phyloP scores from a whole-genome alignment of 2,329 filamentous ascomycete genomes.

The Cladosporium cucumerinum region DNA sequence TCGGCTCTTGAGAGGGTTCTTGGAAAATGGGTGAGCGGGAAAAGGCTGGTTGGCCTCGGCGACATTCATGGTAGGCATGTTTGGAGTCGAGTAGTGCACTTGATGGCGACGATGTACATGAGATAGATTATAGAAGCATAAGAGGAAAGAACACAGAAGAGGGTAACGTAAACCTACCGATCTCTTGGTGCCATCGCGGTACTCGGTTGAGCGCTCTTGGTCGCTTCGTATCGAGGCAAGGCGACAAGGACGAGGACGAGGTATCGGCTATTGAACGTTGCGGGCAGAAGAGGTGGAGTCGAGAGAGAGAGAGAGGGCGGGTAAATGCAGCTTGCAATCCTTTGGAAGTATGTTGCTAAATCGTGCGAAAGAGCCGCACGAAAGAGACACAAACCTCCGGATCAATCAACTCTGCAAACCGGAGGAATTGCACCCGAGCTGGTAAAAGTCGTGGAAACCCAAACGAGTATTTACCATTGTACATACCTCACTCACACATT shows the following conservation, averaged over 20 bases:
- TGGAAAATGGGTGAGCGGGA: slow-evolving; percentile 41
- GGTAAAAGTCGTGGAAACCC: neutral
- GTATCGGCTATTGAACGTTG: slow-evolving; percentile 11
- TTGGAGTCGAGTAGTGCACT: slow-evolving; percentile 11
- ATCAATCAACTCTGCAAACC: neutral
- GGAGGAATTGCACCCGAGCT: neutral
- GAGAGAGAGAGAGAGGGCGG: neutral
- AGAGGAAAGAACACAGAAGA: neutral
- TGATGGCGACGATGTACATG: neutral
- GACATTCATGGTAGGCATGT: slow-evolving; percentile 15
- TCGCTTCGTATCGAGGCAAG: neutral
- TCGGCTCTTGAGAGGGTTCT: slow-evolving; percentile 41
- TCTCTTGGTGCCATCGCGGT: neutral
- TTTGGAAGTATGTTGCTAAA: neutral
- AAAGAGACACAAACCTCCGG: neutral
- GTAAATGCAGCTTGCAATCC: neutral
- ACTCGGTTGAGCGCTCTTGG: neutral
- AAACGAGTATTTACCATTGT: neutral
- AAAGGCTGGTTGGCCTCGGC: slow-evolving; percentile 43
- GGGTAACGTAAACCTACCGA: neutral
- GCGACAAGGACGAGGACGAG: neutral
- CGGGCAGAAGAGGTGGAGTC: neutral
- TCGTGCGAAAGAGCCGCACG: fast-evolving
- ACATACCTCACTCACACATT: neutral
- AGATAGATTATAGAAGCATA: neutral